Conservation (phyloP, 2,329 filamentous ascomycete genomes). For the Cercospora janseana region DNA sequence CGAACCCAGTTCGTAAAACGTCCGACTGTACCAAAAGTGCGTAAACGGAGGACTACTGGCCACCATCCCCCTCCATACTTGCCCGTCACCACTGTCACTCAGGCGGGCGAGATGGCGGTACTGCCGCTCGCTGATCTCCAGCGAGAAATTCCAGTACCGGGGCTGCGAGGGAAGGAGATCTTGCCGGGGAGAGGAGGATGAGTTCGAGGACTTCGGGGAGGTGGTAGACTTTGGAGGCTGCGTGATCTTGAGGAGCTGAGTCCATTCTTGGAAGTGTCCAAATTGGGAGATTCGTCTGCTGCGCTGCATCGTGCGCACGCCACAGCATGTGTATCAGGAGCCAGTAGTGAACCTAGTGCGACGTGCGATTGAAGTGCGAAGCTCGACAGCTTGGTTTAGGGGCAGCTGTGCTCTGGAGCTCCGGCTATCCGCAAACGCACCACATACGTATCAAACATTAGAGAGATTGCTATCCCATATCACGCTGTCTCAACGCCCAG, state of each 20-base stretch:
- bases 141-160: constrained; percentile 26
- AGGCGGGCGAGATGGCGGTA: constrained; percentile 13
- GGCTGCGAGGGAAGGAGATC: constrained; percentile 19
- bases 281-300: too few relatives aligned
- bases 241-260: too few relatives aligned
- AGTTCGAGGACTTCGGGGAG: constrained; percentile 25
- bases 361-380: background rate
- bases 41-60: constrained; percentile 23
- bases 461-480: background rate
- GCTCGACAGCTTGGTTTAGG: background rate
- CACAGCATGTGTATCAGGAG: too few relatives aligned
- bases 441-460: too few relatives aligned
- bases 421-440: background rate
- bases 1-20: constrained; percentile 28
- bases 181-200: constrained; percentile 18
- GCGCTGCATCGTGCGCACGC: too few relatives aligned
- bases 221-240: constrained; percentile 20
- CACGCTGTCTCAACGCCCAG: background rate
- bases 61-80: constrained; percentile 27
- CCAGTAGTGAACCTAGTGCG: background rate
- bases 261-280: too few relatives aligned
- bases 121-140: constrained; percentile 24
- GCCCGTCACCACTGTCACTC: background rate
- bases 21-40: constrained; percentile 27
- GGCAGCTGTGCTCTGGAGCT: background rate